Evolutionary conservation across 352 stramenopile genomes (phyloP).

Genomic region (Globisporangium cederbergense): DNA sequence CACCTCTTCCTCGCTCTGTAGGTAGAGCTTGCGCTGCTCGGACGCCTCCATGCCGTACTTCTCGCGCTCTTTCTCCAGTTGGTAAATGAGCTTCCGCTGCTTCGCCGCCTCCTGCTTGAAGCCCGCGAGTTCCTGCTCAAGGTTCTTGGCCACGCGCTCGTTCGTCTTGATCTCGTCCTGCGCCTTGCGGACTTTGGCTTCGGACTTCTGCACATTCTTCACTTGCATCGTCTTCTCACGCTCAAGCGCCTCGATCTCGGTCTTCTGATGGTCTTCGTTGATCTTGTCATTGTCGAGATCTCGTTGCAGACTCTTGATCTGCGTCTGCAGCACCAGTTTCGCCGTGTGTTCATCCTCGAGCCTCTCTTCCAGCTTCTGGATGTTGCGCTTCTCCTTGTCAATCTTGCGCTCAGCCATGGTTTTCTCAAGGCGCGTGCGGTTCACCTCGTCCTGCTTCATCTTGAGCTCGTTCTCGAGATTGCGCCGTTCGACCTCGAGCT

Average conservation of each 20-base stretch:
- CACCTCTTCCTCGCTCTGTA: slow-evolving; percentile 77
- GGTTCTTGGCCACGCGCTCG: slow-evolving; percentile 87
- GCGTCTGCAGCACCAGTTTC: slow-evolving; percentile 78
- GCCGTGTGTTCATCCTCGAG: slow-evolving; percentile 88
- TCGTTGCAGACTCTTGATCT: slow-evolving; percentile 81
- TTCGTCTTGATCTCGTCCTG: slow-evolving; percentile 91
- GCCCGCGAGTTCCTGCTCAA: slow-evolving; percentile 76
- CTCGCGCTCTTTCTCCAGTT: slow-evolving; percentile 92
- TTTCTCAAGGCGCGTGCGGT: slow-evolving; percentile 87
- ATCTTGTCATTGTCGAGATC: slow-evolving; percentile 79
- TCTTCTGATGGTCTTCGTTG: slow-evolving; percentile 64
- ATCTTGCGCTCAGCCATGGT: slow-evolving; percentile 88
- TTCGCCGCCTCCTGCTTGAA: slow-evolving; percentile 86
- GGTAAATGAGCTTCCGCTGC: slow-evolving; percentile 88
- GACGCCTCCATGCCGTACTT: slow-evolving; percentile 88
- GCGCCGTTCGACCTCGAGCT: slow-evolving; percentile 74
- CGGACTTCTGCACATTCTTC: slow-evolving; percentile 78
- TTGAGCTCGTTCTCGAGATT: slow-evolving; percentile 88
- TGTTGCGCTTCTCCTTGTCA: slow-evolving; percentile 82
- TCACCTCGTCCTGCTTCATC: slow-evolving; percentile 75
- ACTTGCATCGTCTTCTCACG: slow-evolving; percentile 83
- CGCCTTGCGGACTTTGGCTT: slow-evolving; percentile 86
- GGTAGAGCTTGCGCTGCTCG: slow-evolving; percentile 82
- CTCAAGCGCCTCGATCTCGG: slow-evolving; percentile 84
- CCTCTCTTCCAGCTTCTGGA: slow-evolving; percentile 89